Base-by-base conservation (phyloP, 192 early-diverging fungal genomes). In the Rhizoclosmatium sp. region DNA sequence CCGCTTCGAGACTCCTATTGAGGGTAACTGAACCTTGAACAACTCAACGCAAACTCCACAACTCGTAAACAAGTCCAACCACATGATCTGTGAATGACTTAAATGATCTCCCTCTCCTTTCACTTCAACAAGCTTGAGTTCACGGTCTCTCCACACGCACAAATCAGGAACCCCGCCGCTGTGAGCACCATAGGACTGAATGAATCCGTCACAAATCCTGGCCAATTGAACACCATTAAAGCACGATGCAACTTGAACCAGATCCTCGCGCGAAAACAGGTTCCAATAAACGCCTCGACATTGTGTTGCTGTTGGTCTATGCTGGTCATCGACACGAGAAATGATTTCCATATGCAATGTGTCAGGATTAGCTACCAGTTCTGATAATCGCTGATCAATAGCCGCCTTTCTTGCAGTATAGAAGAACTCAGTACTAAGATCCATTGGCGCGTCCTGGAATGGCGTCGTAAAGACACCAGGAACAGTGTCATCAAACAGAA, bases 111-210 rank as follows among this genome's bases (percentile, higher is more conserved):
- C 83, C 39, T 85, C 79, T 19, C 85, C 83, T 64, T 88, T 88
- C 9, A 88, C 87, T 73, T 88, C 87, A 3, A 84, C 81, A 1
- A 88, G 68, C 64, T 65, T 85, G 39, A 88, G 75, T 59, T 83
- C 68, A 39, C 51, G 51, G 3, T n/a, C 39, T 12, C 85, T 75
- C 87, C 87, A 88, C 1, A 85, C 67, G 46, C 86, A 84, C 61
- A 88, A 72, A 78, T 88, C 87, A 21, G 87, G 87, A 19, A 88
- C 71, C 3, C 87, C 87, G 16, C 85, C 85, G 39, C 69, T 60
- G 61, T 85, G 85, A 9, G 85, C 84, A 75, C 79, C 77, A 60
- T 86, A 86, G 9, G 56, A 73, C 58, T 82, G 51, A 40, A 76
- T 80, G 70, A 76, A 86, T 47, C 69, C 71, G 49, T 67, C 39